Evolutionary conservation across 2,329 filamentous ascomycete species (phyloP), one percentile per base, ranked within the genome.

Genomic region (Cordyceps javanica): DNA sequence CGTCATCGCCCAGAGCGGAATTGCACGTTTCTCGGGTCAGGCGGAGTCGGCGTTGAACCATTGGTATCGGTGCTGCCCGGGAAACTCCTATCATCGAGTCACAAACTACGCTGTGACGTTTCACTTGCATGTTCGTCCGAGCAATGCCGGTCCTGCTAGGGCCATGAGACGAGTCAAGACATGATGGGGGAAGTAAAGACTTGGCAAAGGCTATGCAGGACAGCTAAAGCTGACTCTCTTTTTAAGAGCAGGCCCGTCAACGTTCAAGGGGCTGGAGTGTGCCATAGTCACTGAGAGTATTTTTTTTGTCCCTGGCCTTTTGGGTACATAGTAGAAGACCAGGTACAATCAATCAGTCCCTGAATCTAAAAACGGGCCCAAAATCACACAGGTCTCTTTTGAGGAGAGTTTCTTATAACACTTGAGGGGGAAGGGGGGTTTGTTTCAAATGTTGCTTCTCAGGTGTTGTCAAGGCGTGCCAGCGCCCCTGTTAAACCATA

Each of bases 381-480:
- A 16, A 5, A 30, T 14, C 2, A n/a, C 19, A 23, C 23, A 34
- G 34, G 19, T 19, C 44, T 21, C 44, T 30, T 42, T 32, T 19
- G 23, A 23, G 14, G 38, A 41, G 28, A 10, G 11, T 25, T 42
- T 44, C 26, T 42, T 30, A n/a, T 55, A 41, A 46, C 30, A 39
- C 42, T 13, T 9, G 23, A 16, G 16, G 10, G 53, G n/a, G n/a
- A n/a, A n/a, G n/a, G n/a, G n/a, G n/a, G n/a, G n/a, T n/a, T n/a
- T 44, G 53, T 55, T 55, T 55, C 53, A 48, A 38, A 16, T 5
- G 21, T 10, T n/a, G 28, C 21, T 36, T 38, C n/a, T 28, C 23
- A 25, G 38, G 25, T 42, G 50, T 10, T 48, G 53, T 55, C 53
- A 55, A 38, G 23, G 53, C 53, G 53, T n/a, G n/a, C 9, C 21